These are phyloP conservation scores for Asterophora parasitica DNA, from an alignment of 768 basidiomycete species.

Conservation along the genomic window DNA sequence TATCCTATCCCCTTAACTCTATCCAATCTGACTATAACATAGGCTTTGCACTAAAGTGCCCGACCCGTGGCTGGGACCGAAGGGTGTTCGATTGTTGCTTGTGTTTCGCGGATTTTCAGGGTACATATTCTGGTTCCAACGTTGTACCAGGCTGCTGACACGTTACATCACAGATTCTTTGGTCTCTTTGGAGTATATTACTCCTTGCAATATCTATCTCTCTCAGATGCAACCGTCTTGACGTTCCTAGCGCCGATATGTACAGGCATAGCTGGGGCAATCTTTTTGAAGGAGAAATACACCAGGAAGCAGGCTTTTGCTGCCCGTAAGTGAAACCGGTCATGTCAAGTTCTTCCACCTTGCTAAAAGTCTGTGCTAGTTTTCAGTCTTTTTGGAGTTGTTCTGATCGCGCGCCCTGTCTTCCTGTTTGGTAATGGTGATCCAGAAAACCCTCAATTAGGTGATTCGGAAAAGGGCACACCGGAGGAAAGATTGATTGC, in stretches of 20 bases:
- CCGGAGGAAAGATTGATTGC: conserved; percentile 38
- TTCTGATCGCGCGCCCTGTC: conserved; percentile 76
- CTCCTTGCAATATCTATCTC: conserved; percentile 67
- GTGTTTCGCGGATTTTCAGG: conserved; percentile 60
- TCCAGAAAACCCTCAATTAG: conserved; percentile 17
- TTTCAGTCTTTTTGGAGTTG: conserved; percentile 67
- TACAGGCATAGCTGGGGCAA: conserved; percentile 56
- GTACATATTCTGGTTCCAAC: conserved; percentile 25
- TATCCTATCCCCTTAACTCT: background rate
- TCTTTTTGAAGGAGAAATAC: conserved; percentile 59
- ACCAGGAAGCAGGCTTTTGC: conserved; percentile 50
- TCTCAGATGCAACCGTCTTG: conserved; percentile 75
- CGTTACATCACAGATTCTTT: conserved; percentile 48
- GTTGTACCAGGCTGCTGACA: background rate
- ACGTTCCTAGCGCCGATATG: conserved; percentile 69
- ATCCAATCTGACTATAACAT: conserved; percentile 5
- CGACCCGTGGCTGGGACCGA: conserved; percentile 66
- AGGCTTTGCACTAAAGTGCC: conserved; percentile 35
- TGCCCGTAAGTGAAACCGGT: conserved; percentile 28
- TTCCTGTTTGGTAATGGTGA: conserved; percentile 56
- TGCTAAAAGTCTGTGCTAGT: conserved; percentile 27
- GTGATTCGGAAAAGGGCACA: conserved; percentile 22
- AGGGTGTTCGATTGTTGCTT: conserved; percentile 56
- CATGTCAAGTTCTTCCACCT: background rate
- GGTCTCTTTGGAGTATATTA: conserved; percentile 47